phyloP scores from a whole-genome alignment of 1,284 basidiomycete genomes.

The Boletus smithii region DNA sequence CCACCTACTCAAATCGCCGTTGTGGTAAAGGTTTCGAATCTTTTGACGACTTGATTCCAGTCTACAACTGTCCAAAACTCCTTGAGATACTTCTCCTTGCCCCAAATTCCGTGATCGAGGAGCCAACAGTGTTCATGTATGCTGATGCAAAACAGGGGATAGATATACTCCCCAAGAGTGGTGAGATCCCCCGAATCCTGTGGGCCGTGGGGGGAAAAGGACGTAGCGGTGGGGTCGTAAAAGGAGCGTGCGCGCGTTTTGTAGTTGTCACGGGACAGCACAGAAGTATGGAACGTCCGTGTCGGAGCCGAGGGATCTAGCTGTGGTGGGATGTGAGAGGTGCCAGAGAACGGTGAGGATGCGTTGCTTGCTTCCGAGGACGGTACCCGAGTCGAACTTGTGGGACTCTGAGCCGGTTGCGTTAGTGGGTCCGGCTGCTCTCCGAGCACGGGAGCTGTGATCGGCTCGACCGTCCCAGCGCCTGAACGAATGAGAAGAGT shows the following conservation, averaged over 20 bases:
- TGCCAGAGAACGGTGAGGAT: constrained; percentile 21
- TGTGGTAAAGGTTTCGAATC: constrained; percentile 27
- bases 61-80: constrained; percentile 89
- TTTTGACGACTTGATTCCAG: constrained; percentile 68
- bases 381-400: too few relatives aligned
- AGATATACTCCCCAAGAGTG: constrained; percentile 54
- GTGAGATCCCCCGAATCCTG: constrained; percentile 22
- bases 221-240: constrained; percentile 28
- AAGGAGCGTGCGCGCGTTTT: constrained; percentile 23
- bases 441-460: constrained; percentile 28
- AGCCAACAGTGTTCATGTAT: constrained; percentile 94
- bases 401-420: background rate
- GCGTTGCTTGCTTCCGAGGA: background rate
- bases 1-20: constrained; percentile 10
- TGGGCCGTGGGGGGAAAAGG: constrained; percentile 31
- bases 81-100: constrained; percentile 85
- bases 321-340: constrained; percentile 8
- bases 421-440: constrained; percentile 9
- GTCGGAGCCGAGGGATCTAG: constrained; percentile 18
- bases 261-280: constrained; percentile 7
- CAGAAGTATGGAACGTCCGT: constrained; percentile 28
- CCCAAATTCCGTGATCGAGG: constrained; percentile 91
- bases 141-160: constrained; percentile 81
- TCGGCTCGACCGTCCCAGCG: constrained; percentile 36
- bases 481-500: constrained; percentile 79